Conservation (phyloP, 371 early-diverging fungal genomes). For the Mucor lusitanicus region DNA sequence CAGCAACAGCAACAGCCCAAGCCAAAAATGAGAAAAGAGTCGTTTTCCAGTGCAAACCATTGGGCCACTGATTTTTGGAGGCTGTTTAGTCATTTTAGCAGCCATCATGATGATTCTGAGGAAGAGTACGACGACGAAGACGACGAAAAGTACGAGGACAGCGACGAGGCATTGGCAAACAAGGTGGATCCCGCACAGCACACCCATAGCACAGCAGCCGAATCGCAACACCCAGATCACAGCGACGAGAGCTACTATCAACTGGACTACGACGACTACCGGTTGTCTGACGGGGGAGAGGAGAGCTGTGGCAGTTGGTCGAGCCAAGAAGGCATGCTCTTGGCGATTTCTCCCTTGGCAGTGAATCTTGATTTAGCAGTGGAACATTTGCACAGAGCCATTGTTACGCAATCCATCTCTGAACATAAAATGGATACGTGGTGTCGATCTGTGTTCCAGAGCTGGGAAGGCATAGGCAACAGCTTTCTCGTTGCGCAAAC, state of each 20-base stretch:
- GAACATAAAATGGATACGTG: constrained; percentile 24
- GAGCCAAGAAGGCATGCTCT: constrained; percentile 20
- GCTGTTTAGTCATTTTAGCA: constrained; percentile 15
- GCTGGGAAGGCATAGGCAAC: constrained; percentile 51
- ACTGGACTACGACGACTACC: constrained; percentile 20
- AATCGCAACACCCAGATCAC: background rate
- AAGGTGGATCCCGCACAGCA: background rate
- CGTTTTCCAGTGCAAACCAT: background rate
- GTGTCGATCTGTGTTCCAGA: constrained; percentile 44
- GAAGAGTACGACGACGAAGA: background rate
- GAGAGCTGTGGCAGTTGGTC: background rate
- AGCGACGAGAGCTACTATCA: constrained; percentile 28
- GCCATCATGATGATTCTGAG: background rate
- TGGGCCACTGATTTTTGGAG: constrained; percentile 28
- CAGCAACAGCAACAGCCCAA: background rate
- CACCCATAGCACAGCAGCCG: background rate
- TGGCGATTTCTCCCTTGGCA: constrained; percentile 33
- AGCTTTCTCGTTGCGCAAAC: constrained; percentile 27
- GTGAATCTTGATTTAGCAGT: constrained; percentile 22
- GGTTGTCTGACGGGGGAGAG: background rate
- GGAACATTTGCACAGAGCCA: constrained; percentile 18
- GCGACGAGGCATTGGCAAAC: background rate
- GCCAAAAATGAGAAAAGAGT: background rate
- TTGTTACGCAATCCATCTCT: constrained; percentile 5
- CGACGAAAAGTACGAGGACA: background rate